These are phyloP conservation scores for Saccharomyces hybrid DNA, from an alignment of 1,139 yeast genomes.

Conservation along the genomic window DNA sequence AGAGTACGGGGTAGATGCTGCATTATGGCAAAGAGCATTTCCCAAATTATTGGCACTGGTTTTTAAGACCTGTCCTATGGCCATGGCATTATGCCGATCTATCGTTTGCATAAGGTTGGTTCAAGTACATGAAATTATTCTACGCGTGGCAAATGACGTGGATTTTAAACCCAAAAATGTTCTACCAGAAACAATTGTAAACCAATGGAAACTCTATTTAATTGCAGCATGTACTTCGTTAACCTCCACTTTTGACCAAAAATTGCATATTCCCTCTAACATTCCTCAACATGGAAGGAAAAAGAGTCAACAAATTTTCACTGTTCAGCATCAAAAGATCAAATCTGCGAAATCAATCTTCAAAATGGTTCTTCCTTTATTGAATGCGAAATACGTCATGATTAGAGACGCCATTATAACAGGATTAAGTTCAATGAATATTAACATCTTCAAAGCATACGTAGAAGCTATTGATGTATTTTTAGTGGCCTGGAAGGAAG, in stretches of 20 bases:
- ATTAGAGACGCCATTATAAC: conserved; percentile 79
- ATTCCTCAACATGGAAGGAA: conserved; percentile 37
- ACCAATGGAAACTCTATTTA: conserved; percentile 82
- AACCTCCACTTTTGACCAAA: conserved; percentile 84
- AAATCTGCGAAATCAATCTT: conserved; percentile 61
- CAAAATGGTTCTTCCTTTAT: no score
- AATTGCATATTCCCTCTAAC: conserved; percentile 48
- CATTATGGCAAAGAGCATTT: conserved; percentile 85
- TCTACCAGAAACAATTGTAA: conserved; percentile 68
- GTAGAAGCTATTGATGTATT: conserved; percentile 72
- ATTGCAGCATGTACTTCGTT: conserved; percentile 89
- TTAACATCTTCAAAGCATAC: conserved; percentile 77
- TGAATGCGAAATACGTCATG: conserved; percentile 53
- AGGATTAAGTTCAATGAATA: conserved; percentile 83
- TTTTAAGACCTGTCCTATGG: conserved; percentile 81
- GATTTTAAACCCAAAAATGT: conserved; percentile 31
- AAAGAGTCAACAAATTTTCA: conserved; percentile 65
- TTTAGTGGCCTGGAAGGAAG: conserved; percentile 52
- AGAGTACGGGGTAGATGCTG: conserved; percentile 90
- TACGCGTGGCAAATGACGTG: conserved; percentile 49
- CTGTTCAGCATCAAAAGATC: conserved; percentile 82
- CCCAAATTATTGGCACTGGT: conserved; percentile 68
- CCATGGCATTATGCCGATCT: conserved; percentile 90
- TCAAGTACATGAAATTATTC: conserved; percentile 76
- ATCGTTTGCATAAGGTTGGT: conserved; percentile 83